Evolutionary conservation across 2,329 filamentous ascomycete species (phyloP).

Genomic region (Colletotrichum sp.): DNA sequence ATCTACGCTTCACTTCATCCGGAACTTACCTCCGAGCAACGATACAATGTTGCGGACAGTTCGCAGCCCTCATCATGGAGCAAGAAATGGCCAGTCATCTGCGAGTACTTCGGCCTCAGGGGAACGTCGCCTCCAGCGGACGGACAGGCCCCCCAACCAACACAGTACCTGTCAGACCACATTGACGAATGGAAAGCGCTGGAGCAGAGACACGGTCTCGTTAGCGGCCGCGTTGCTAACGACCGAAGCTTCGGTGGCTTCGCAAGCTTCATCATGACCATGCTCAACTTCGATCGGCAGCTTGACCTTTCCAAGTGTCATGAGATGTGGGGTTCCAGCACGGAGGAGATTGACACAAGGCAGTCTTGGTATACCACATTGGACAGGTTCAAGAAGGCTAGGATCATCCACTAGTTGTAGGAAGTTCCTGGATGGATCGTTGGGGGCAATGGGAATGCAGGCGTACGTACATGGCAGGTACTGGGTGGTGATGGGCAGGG

Average conservation of each 20-base stretch:
- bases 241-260: slow-evolving; percentile 32
- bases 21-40: slow-evolving; percentile 38
- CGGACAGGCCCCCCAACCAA: slow-evolving; percentile 20
- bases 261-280: slow-evolving; percentile 33
- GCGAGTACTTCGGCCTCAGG: slow-evolving; percentile 49
- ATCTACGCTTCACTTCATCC: slow-evolving; percentile 46
- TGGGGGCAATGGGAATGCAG: not conserved
- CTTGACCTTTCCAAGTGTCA: slow-evolving; percentile 36
- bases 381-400: slow-evolving; percentile 34
- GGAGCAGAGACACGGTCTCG: slow-evolving; percentile 35
- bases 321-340: slow-evolving; percentile 33
- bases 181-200: slow-evolving; percentile 33
- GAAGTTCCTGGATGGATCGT: not conserved
- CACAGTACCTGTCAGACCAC: slow-evolving; percentile 34
- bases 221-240: slow-evolving; percentile 34
- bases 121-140: slow-evolving; percentile 36
- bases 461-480: not conserved
- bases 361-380: slow-evolving; percentile 34
- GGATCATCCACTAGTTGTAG: slow-evolving; percentile 33
- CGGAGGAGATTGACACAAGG: slow-evolving; percentile 32
- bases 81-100: slow-evolving; percentile 49
- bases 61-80: slow-evolving; percentile 41
- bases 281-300: slow-evolving; percentile 38
- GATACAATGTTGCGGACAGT: slow-evolving; percentile 47
- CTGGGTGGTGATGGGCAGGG: not conserved